Evolutionary conservation across 2,329 filamentous ascomycete species (phyloP), one percentile per base, ranked within the genome.

Genomic region (Venturia aucupariae): DNA sequence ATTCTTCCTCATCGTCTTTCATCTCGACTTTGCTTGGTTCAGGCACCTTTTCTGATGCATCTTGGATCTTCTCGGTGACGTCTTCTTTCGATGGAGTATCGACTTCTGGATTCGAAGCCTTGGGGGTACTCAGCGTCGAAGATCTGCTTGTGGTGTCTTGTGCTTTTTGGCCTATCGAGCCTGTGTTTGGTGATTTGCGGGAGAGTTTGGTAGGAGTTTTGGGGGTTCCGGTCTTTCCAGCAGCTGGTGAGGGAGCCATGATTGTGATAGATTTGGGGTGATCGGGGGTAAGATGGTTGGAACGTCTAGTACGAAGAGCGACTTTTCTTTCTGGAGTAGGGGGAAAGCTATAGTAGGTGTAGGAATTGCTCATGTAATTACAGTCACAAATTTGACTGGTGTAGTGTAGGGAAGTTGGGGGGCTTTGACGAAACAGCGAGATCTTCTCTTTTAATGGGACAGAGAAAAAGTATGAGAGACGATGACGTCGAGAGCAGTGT

Each of bases 181-280:
- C 69, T 55, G 69, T 68, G 44, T 66, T 60, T 67, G 76, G 75
- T 64, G 75, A 71, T 72, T 78, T 79, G 68, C 78, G 71, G 67
- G 77, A 75, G 68, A 81, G 75, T 75, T 81, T 81, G 59, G 79
- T 81, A 44, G 80, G 79, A 67, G 79, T 81, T 73, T 78, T 79
- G 69, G 79, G 79, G 67, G 73, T 72, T 72, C 76, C 72, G n/a
- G 69, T 68, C 75, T 80, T 81, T 72, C 79, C 79, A 68, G 79
- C 79, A 68, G 79, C 79, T 70, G 79, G 79, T 65, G 79, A 80
- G 62, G 75, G 75, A 71, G 79, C 79, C 79, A 81, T 81, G 63
- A 68, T 75, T 70, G 59, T 5, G 32, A 13, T 5, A n/a, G 48
- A 54, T 42, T 57, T 64, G 42, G 61, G 22, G 27, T 46, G 22